Evolutionary conservation across 768 basidiomycete species (phyloP).

Genomic region (Ramaria sp.): DNA sequence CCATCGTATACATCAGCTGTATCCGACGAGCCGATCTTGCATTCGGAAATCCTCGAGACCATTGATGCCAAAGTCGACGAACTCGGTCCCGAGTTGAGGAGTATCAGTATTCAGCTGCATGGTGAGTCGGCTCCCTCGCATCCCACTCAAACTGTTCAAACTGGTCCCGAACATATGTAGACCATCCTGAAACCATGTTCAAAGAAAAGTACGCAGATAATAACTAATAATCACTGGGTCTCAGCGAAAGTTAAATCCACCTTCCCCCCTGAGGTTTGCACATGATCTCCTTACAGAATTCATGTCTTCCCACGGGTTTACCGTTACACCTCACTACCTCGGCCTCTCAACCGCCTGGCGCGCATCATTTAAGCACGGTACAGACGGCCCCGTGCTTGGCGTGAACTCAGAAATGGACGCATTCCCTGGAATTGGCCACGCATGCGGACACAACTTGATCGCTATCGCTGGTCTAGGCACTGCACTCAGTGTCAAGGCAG

Average conservation of each 20-base stretch:
- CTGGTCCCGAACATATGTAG: conserved; percentile 23
- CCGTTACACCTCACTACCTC: conserved; percentile 47
- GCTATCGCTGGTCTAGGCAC: conserved; percentile 67
- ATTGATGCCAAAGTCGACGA: conserved; percentile 49
- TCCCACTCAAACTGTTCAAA: background rate
- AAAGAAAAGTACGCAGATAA: conserved; percentile 45
- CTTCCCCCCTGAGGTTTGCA: conserved; percentile 36
- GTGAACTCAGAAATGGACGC: conserved; percentile 79
- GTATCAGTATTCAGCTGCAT: conserved; percentile 62
- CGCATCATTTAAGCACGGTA: conserved; percentile 52
- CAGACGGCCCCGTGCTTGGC: conserved; percentile 60
- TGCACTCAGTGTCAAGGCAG: conserved; percentile 56
- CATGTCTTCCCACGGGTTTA: conserved; percentile 55
- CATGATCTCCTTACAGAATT: conserved; percentile 62
- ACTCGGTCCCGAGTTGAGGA: conserved; percentile 44
- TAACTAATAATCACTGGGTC: background rate
- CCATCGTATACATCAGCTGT: background rate
- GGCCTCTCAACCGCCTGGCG: conserved; percentile 63
- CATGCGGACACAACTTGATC: conserved; percentile 75
- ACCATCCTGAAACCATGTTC: conserved; percentile 57
- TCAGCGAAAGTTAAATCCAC: background rate
- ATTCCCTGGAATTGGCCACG: conserved; percentile 27
- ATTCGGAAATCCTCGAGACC: conserved; percentile 41
- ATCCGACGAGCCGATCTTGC: background rate
- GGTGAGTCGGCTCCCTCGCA: conserved; percentile 25